Percentiles rank a stretch among this genome's conserved stretches.
Evolutionary conservation across 441 rosid species (phyloP).

Genomic region (Croton setiger): DNA sequence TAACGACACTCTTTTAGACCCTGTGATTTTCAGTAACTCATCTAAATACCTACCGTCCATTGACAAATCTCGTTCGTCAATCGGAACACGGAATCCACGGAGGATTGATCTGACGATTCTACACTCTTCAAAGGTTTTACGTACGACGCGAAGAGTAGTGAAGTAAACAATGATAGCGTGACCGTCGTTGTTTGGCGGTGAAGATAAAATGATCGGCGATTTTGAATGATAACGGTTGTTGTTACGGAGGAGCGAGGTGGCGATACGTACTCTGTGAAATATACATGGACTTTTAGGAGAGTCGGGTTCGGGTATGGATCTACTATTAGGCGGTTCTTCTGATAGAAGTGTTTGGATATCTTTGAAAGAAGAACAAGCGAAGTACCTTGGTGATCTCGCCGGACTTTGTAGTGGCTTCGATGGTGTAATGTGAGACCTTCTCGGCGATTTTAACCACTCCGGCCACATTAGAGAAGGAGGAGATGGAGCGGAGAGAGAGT

Average conservation of each 20-base stretch:
- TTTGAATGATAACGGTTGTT: slow-evolving; percentile 10
- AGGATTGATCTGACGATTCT: slow-evolving; percentile 63
- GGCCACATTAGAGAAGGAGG: slow-evolving; percentile 40
- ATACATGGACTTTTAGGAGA: slow-evolving; percentile 36
- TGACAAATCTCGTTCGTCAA: slow-evolving; percentile 76
- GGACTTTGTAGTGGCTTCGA: slow-evolving; percentile 6
- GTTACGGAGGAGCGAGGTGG: slow-evolving; percentile 37
- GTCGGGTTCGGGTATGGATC: slow-evolving; percentile 18
- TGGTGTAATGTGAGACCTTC: slow-evolving; percentile 24
- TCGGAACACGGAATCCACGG: slow-evolving; percentile 39
- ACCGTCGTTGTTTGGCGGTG: slow-evolving; percentile 21
- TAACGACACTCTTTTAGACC: slow-evolving; percentile 28
- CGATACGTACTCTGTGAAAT: slow-evolving; percentile 55
- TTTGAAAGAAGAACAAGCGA: slow-evolving; percentile 72
- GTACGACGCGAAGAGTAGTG: slow-evolving; percentile 76
- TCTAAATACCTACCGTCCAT: slow-evolving; percentile 51
- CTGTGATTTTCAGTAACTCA: slow-evolving; percentile 48
- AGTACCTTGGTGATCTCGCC: slow-evolving; percentile 14
- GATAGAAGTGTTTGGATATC: slow-evolving; percentile 44
- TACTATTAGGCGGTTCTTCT: slow-evolving; percentile 29
- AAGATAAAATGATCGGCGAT: slow-evolving; percentile 15
- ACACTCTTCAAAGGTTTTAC: slow-evolving; percentile 73
- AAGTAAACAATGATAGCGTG: slow-evolving; percentile 49
- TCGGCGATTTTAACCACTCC: slow-evolving; percentile 47
- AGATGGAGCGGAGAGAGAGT: neutral